Evolutionary conservation across 331 rosid genomes (phyloP).

Genomic region (Pyracantha coccinea): DNA sequence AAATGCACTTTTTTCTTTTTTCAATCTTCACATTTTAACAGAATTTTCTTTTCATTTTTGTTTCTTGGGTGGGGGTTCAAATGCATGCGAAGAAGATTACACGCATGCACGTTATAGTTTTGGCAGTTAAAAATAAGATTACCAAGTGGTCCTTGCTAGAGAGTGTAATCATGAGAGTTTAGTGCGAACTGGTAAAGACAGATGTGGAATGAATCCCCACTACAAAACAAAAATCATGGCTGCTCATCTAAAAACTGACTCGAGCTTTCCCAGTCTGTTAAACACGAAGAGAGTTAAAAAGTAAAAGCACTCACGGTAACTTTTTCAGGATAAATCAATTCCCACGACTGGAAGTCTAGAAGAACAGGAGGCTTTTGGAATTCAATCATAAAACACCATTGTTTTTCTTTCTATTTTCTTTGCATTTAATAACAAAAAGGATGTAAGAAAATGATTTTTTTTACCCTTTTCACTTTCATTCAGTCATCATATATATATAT

Average conservation of each 20-base stretch:
- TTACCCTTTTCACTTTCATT: constrained; percentile 47
- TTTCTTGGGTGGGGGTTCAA: background rate
- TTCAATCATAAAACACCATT: constrained; percentile 29
- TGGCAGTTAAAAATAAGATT: background rate
- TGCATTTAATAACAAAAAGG: constrained; percentile 24
- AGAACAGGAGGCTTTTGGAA: constrained; percentile 24
- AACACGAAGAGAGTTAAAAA: constrained; percentile 3
- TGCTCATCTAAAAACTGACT: constrained; percentile 8
- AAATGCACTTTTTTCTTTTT: background rate
- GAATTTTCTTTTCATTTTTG: background rate
- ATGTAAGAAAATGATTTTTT: constrained; percentile 46
- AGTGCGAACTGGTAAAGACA: constrained; percentile 9
- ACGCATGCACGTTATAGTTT: no score
- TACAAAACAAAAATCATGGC: constrained; percentile 23
- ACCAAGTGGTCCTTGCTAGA: constrained; percentile 7
- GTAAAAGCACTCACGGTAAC: constrained; percentile 15
- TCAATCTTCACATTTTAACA: background rate
- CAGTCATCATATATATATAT: constrained; percentile 41
- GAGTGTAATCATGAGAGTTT: background rate
- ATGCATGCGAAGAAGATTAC: background rate
- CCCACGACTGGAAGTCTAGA: constrained; percentile 16
- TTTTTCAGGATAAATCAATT: constrained; percentile 39
- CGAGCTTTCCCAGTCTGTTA: constrained; percentile 5
- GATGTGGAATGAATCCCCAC: constrained; percentile 20
- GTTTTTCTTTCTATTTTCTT: constrained; percentile 18